Evolutionary conservation across 371 early-diverging fungal genomes (phyloP).

Genomic region (Circinella minor): DNA sequence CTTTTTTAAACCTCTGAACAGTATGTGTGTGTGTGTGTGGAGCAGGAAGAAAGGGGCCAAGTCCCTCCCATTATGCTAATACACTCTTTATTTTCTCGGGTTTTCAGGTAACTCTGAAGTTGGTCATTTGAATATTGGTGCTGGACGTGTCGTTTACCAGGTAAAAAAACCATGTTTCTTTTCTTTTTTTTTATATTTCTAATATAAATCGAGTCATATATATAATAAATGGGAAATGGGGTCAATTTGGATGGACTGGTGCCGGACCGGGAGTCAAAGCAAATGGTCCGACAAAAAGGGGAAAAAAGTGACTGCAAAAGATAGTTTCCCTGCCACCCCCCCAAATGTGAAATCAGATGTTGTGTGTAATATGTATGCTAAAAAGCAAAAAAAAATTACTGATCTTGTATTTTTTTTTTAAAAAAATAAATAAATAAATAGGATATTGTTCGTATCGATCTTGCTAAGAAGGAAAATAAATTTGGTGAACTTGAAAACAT

Average conservation of each 20-base stretch:
- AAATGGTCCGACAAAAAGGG: background rate
- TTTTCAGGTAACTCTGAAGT: slow-evolving; percentile 95
- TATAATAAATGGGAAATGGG: too few relatives aligned
- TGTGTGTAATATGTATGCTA: too few relatives aligned
- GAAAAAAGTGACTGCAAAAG: slow-evolving; percentile 3
- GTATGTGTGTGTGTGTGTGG: too few relatives aligned
- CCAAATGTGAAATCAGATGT: slow-evolving; percentile 13
- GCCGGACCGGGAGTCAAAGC: slow-evolving; percentile 1
- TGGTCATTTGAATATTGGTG: slow-evolving; percentile 99
- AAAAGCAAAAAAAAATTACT: background rate
- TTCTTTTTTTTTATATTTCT: background rate
- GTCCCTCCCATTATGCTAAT: too few relatives aligned
- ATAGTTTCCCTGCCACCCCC: background rate
- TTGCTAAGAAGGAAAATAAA: slow-evolving; percentile 80
- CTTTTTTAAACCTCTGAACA: too few relatives aligned
- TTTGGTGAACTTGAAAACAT: slow-evolving; percentile 78
- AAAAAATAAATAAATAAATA: too few relatives aligned
- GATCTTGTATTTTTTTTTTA: background rate
- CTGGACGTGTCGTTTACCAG: slow-evolving; percentile 98
- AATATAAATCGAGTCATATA: background rate
- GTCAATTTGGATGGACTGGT: too few relatives aligned
- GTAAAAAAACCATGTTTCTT: slow-evolving; percentile 44
- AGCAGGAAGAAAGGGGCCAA: too few relatives aligned
- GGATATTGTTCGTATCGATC: slow-evolving; percentile 98
- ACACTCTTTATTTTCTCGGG: too few relatives aligned